Base-by-base conservation (phyloP, 2,329 filamentous ascomycete species). In the Cladophialophora yegresii region DNA sequence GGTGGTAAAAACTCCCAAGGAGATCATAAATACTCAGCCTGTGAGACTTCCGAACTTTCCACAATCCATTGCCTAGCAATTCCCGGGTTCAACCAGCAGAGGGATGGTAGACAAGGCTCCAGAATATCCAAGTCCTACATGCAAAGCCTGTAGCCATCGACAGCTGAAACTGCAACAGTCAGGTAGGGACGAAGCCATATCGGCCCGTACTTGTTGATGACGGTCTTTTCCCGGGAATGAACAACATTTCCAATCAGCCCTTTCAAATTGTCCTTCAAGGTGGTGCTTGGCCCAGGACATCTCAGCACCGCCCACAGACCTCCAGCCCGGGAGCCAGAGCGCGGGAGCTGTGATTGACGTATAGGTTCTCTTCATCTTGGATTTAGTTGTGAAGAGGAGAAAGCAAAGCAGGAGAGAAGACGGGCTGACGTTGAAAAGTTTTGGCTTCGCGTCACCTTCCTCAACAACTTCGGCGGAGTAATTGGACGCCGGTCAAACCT, bases 291-390 rank as follows among this genome's bases (percentile, higher is more conserved):
- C 69, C 67, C 70, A 66, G 65, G 67, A 70, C 69, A 71, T 70
- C 32, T 69, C 70, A 72, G 64, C 70, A 72, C 67, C 66, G 68
- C 70, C 70, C 70, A 72, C 70, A 71, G 65, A 65, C 70, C 68
- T 67, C 66, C 61, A 60, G 55, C 65, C 51, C 36, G 13, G 23
- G 50, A 63, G 56, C 64, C 47, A 45, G 58, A 70, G 69, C 66
- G 69, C 67, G 69, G 66, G 69, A 64, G 60, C 68, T 70, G 68
- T 20, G 54, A 64, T 63, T 57, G 68, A 64, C 64, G 61, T 64
- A 63, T 20, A 69, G 61, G 65, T 64, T 16, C 69, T 70, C 70
- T 67, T 72, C 70, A 68, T 70, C 67, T 70, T 68, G 65, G 68
- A 68, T 71, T 72, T 72, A 72, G 70, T 72, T 71, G 69, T 72